Percentiles rank a stretch among this genome's conserved stretches.
Conservation (phyloP, 2,329 filamentous ascomycete species). For the Curvularia lunata region DNA sequence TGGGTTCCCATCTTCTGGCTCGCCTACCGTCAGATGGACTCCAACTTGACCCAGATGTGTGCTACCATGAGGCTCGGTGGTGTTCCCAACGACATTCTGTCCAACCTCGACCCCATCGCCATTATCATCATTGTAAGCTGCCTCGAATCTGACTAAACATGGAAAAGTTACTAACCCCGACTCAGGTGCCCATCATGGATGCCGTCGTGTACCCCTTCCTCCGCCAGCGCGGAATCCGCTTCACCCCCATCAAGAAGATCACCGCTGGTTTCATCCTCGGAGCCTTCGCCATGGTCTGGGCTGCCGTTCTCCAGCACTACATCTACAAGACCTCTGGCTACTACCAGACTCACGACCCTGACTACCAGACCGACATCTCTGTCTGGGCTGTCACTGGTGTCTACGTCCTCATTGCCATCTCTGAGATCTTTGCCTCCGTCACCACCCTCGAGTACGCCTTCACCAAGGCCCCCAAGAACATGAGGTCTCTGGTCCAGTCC, state of each 20-base stretch:
- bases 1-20: slow-evolving; percentile 73
- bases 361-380: slow-evolving; percentile 55
- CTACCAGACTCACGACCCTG: slow-evolving; percentile 49
- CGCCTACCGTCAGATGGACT: slow-evolving; percentile 71
- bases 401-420: slow-evolving; percentile 62
- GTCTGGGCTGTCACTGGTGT: slow-evolving; percentile 61
- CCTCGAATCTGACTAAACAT: slow-evolving; percentile 60
- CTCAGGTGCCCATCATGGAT: slow-evolving; percentile 56
- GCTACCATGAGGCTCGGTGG: slow-evolving; percentile 71
- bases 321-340: slow-evolving; percentile 63
- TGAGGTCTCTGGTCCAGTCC: slow-evolving; percentile 56
- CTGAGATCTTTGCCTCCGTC: slow-evolving; percentile 70
- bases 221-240: slow-evolving; percentile 66
- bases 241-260: slow-evolving; percentile 80
- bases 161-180: slow-evolving; percentile 66
- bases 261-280: slow-evolving; percentile 71
- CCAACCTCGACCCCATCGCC: slow-evolving; percentile 76
- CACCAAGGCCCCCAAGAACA: slow-evolving; percentile 72
- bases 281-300: slow-evolving; percentile 65
- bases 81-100: slow-evolving; percentile 77
- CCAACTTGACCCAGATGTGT: slow-evolving; percentile 70
- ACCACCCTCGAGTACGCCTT: slow-evolving; percentile 76
- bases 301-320: slow-evolving; percentile 63
- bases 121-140: slow-evolving; percentile 69
- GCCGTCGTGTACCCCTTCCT: slow-evolving; percentile 70